Evolutionary conservation across 352 stramenopile genomes (phyloP), one percentile per base, ranked within the genome.

Genomic region (Nothophytophthora sp.): DNA sequence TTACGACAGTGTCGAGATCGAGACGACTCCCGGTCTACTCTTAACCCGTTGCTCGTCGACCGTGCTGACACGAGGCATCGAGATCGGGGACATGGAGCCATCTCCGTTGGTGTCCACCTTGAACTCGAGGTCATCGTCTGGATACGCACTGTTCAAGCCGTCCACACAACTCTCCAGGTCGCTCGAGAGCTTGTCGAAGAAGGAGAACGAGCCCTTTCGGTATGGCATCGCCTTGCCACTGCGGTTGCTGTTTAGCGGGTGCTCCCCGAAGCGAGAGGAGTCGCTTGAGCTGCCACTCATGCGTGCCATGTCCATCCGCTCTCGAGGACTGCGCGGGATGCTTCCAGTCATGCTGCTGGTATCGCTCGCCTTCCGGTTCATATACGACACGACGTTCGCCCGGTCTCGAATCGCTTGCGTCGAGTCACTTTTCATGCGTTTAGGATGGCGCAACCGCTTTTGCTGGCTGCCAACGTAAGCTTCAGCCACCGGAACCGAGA

Each of bases 171-270:
- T 81, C 29, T 90, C 80, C 7, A 90, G 38, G 41, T 95, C 85
- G 27, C 67, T 80, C 28, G 85, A 90, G 23, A 95, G 72, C 51
- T 91, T 90, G 45, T 92, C 85, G 34, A 95, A 92, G 49, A 95
- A 95, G 25, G 82, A 92, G 39, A 95, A 95, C 34, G 85, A 95
- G 48, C 84, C 80, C 53, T 88, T 92, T 24, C 81, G 77, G 55
- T 57, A 80, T 20, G 35, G 53, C 46, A 48, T 45, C 15, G 68
- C 70, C 53, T 71, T 81, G 37, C 47, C 59, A 18, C 75, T 86
- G 45, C 75, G 69, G 33, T 54, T 81, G 25, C 69, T 85, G 16
- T 46, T 44, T 6, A 70, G 45, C 43, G 71, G 59, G 16, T 76
- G 66, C 18, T 91, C 81, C 5, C 46, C 55, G 19, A 73, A 67